phyloP scores from a whole-genome alignment of 2,329 filamentous ascomycete species.

The Cylindrodendrum hubeiense region DNA sequence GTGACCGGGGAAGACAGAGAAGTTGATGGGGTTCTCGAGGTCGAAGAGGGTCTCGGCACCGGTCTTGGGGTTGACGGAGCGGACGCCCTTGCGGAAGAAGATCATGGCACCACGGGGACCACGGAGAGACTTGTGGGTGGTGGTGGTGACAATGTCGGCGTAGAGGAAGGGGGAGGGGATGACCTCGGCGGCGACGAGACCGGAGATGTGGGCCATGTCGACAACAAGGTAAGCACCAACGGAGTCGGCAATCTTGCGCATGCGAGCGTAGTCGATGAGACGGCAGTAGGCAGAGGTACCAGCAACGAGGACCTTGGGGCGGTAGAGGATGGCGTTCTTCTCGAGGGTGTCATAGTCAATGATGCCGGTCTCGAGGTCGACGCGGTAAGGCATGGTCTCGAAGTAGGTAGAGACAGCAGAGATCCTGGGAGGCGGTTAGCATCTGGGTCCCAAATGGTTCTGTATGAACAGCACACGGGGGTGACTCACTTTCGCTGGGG shows the following conservation, averaged over 20 bases:
- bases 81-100: conserved; percentile 98
- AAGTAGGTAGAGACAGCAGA: conserved; percentile 99
- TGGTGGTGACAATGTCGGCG: conserved; percentile 97
- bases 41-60: conserved; percentile 93
- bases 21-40: conserved; percentile 96
- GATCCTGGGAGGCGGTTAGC: conserved; percentile 68
- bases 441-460: neutral
- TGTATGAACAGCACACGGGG: neutral
- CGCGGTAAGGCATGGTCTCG: conserved; percentile 96
- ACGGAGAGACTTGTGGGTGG: conserved; percentile 98
- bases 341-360: conserved; percentile 97
- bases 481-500: conserved; percentile 83
- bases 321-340: conserved; percentile 90
- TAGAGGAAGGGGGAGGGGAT: conserved; percentile 93
- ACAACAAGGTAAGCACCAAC: conserved; percentile 95
- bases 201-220: conserved; percentile 99
- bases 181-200: conserved; percentile 91
- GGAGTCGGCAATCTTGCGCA: conserved; percentile 95
- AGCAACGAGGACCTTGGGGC: conserved; percentile 95
- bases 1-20: conserved; percentile 98
- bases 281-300: conserved; percentile 99
- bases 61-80: conserved; percentile 89
- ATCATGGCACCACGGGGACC: conserved; percentile 99
- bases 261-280: conserved; percentile 94
- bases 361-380: conserved; percentile 89